Evolutionary conservation across 192 early-diverging fungal species (phyloP).

Genomic region (Funneliformis mosseae): DNA sequence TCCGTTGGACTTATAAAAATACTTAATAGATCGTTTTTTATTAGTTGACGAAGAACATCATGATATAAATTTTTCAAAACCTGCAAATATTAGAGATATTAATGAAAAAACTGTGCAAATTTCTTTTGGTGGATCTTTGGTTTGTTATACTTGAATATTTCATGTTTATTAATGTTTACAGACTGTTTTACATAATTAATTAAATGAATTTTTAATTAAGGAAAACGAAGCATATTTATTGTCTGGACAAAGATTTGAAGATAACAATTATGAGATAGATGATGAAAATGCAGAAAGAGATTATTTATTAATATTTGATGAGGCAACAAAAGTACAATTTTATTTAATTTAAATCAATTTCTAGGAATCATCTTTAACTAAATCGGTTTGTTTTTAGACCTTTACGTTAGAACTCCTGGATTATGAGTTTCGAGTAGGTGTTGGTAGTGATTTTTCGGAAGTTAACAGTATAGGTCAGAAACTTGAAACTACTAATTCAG

Average conservation of each 20-base stretch:
- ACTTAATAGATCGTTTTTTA: background rate
- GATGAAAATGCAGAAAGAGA: background rate
- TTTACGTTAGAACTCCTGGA: background rate
- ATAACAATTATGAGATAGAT: background rate
- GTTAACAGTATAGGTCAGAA: background rate
- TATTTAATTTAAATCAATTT: background rate
- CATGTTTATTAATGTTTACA: background rate
- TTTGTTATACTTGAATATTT: background rate
- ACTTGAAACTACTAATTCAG: background rate
- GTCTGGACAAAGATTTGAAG: background rate
- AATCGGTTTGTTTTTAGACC: background rate
- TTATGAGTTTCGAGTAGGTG: background rate
- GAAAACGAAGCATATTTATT: background rate
- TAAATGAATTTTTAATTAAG: background rate
- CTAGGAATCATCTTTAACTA: background rate
- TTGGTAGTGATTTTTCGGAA: background rate
- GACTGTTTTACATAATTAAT: background rate
- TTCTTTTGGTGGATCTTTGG: background rate
- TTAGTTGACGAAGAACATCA: background rate
- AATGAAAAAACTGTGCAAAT: background rate
- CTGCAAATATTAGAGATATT: background rate
- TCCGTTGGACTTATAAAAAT: background rate
- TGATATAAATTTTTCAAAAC: background rate
- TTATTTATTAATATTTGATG: conserved; percentile 1
- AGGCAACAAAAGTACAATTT: background rate